Evolutionary conservation across 257 asterid species (phyloP).

Genomic region (Solanum chaucha): DNA sequence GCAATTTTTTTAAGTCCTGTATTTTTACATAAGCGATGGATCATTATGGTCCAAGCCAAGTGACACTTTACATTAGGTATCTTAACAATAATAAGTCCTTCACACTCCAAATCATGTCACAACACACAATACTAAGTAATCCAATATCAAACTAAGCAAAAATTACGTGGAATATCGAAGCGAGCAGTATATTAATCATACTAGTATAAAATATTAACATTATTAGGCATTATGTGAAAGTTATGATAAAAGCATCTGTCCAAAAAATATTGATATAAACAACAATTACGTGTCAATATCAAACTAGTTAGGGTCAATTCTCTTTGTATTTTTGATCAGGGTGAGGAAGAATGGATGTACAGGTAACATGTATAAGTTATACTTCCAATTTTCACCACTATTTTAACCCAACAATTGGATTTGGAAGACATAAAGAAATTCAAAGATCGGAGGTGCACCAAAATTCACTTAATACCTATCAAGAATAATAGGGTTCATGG

Average conservation of each 20-base stretch:
- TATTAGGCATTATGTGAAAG: not conserved
- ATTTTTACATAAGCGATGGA: not conserved
- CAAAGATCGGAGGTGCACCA: not conserved
- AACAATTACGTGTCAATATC: not conserved
- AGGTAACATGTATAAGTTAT: not conserved
- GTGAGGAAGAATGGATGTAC: not conserved
- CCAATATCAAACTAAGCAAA: not conserved
- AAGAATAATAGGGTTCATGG: not conserved
- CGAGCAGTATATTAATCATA: not conserved
- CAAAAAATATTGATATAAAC: too few relatives aligned
- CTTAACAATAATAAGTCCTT: too few relatives aligned
- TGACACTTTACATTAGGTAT: not conserved
- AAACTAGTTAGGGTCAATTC: not conserved
- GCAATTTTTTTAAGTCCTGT: too few relatives aligned
- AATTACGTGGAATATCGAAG: not conserved
- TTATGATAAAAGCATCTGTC: not conserved
- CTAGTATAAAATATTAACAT: not conserved
- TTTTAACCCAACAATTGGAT: not conserved
- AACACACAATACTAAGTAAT: not conserved
- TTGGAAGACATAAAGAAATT: not conserved
- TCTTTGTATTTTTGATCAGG: not conserved
- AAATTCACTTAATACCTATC: not conserved
- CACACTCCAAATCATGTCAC: not conserved
- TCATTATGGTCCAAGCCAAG: not conserved
- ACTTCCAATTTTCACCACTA: not conserved